Evolutionary conservation across 257 asterid species (phyloP).

Genomic region (Solanum virginianum): DNA sequence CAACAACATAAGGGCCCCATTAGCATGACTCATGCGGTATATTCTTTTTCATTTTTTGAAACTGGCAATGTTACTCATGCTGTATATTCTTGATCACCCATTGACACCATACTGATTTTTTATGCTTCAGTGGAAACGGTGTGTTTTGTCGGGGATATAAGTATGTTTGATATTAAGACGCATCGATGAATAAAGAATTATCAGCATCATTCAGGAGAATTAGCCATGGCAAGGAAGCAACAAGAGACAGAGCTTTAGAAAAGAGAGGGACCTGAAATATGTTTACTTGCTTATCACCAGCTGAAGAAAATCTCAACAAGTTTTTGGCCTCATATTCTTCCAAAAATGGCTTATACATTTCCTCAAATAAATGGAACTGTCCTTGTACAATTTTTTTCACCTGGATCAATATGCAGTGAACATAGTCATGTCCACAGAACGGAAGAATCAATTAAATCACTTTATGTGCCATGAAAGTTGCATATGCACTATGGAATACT

Average conservation of each 20-base stretch:
- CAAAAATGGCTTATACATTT: constrained; percentile 49
- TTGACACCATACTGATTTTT: neutral
- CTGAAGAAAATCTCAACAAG: constrained; percentile 40
- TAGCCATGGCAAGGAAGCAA: neutral
- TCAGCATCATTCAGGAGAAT: neutral
- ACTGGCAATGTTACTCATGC: neutral
- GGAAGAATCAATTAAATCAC: neutral
- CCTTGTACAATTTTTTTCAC: constrained; percentile 77
- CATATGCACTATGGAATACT: neutral
- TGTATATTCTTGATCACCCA: neutral
- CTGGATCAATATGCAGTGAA: constrained; percentile 11
- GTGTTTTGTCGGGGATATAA: neutral
- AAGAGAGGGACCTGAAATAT: constrained; percentile 48
- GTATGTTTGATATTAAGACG: neutral
- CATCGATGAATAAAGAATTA: neutral
- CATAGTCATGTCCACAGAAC: neutral
- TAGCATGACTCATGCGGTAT: neutral
- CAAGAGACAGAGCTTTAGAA: neutral
- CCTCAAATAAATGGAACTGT: constrained; percentile 50
- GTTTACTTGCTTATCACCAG: constrained; percentile 28
- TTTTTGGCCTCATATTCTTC: constrained; percentile 53
- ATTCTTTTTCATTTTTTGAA: neutral
- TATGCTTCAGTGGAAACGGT: neutral
- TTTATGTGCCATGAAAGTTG: neutral
- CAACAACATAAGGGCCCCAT: neutral